phyloP scores from a whole-genome alignment of 2,329 filamentous ascomycete genomes.

The Trichoderma breve region DNA sequence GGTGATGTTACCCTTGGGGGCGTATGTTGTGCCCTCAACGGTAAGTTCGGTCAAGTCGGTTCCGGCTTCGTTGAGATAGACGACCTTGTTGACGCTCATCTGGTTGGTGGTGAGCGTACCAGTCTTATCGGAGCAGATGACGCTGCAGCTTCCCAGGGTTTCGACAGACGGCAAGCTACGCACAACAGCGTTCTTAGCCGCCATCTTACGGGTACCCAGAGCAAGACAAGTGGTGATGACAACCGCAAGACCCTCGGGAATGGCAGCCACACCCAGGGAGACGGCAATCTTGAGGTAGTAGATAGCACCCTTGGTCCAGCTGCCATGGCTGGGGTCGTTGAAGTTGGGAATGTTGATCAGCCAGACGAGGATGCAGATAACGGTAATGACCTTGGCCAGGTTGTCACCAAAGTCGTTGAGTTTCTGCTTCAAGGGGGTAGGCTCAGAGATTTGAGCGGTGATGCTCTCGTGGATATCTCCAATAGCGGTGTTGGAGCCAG shows the following conservation, averaged over 20 bases:
- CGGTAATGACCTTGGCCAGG: constrained; percentile 95
- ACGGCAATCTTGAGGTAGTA: constrained; percentile 99
- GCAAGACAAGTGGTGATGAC: constrained; percentile 99
- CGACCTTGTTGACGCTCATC: constrained; percentile 95
- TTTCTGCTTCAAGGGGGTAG: constrained; percentile 97
- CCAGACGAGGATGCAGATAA: constrained; percentile 96
- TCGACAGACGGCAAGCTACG: constrained; percentile 95
- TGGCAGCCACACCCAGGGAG: constrained; percentile 94
- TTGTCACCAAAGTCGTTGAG: constrained; percentile 96
- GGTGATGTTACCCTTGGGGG: constrained; percentile 73
- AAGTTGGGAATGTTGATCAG: constrained; percentile 98
- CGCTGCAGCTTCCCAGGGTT: constrained; percentile 96
- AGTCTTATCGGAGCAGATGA: constrained; percentile 99
- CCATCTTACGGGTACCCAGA: constrained; percentile 97
- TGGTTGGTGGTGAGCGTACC: constrained; percentile 98
- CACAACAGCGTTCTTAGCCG: constrained; percentile 95
- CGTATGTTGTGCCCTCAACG: constrained; percentile 89
- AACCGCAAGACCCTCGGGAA: constrained; percentile 94
- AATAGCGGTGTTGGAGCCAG: constrained; percentile 87
- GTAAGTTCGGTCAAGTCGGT: constrained; percentile 78
- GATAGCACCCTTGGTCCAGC: constrained; percentile 94
- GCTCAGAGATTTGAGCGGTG: constrained; percentile 94
- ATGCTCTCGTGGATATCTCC: constrained; percentile 99
- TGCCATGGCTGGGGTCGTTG: constrained; percentile 88
- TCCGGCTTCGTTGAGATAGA: constrained; percentile 74